Percentiles rank a stretch among this genome's conserved stretches.
These are phyloP conservation scores for Ceratobasidium theobromae DNA, from an alignment of 1,284 basidiomycete species.

Conservation along the genomic window DNA sequence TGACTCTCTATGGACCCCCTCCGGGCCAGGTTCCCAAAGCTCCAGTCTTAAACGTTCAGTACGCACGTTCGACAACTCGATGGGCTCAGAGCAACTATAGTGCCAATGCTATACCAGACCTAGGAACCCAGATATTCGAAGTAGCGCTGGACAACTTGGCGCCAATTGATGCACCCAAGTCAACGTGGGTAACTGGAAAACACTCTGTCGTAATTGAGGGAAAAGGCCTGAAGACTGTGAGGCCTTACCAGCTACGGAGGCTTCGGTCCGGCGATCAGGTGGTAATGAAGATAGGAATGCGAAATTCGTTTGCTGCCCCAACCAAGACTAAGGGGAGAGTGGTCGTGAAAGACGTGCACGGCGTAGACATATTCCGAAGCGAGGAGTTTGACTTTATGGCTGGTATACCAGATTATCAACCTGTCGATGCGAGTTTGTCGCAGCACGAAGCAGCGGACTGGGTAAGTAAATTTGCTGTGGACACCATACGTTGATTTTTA, in stretches of 20 bases:
- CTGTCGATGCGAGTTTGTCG: slow-evolving; percentile 39
- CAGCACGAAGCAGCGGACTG: slow-evolving; percentile 56
- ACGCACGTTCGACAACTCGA: slow-evolving; percentile 14
- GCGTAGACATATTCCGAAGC: neutral
- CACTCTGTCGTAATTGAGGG: slow-evolving; percentile 2
- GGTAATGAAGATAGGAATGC: slow-evolving; percentile 5
- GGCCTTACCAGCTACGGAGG: neutral
- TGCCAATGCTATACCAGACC: slow-evolving; percentile 10
- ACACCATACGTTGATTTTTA: neutral
- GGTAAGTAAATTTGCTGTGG: slow-evolving; percentile 41
- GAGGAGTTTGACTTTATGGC: slow-evolving; percentile 38
- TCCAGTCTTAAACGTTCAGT: slow-evolving; percentile 6
- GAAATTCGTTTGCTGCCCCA: slow-evolving; percentile 1
- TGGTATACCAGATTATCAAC: slow-evolving; percentile 38
- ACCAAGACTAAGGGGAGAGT: slow-evolving; percentile 12
- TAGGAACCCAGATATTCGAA: slow-evolving; percentile 4
- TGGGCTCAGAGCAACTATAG: slow-evolving; percentile 25
- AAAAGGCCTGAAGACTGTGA: neutral
- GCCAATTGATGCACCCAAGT: neutral
- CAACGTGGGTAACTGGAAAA: neutral
- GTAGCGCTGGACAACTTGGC: slow-evolving; percentile 21
- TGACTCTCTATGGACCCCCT: slow-evolving; percentile 1
- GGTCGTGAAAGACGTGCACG: slow-evolving; percentile 6
- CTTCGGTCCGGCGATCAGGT: slow-evolving; percentile 2
- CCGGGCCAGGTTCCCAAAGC: neutral